Evolutionary conservation across 331 rosid species (phyloP), one percentile per base, ranked within the genome.

Genomic region (Phaseolus coccineus): DNA sequence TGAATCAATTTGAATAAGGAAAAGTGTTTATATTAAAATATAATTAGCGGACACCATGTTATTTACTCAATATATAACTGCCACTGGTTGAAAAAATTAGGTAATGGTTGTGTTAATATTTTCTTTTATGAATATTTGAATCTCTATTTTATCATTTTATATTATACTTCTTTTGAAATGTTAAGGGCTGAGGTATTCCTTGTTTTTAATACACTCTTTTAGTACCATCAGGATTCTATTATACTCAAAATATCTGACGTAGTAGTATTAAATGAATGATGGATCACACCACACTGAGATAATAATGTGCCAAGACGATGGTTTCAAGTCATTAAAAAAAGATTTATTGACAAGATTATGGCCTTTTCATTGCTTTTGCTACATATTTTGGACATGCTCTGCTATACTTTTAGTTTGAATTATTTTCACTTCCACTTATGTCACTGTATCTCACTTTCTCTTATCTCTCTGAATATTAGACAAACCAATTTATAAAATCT

Each of bases 251-350:
- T 16, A 70, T 71, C 57, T 25, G 22, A 51, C 58, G 24, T 33
- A 24, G 27, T 65, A 35, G 76, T 76, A 52, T 61, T 30, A 74
- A 53, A 50, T 39, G 35, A 70, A 70, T 57, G 72, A 53, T 67
- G 53, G 57, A 79, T 40, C 65, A 62, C 48, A 70, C 50, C 50
- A 62, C 61, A 53, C 12, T 44, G 5, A 74, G 48, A 46, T 56
- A 13, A 52, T 50, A 15, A 68, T 79, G 58, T 69, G 57, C 37
- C 57, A 74, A 59, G 71, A 69, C 16, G 5, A 73, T 57, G 48
- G 47, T 65, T 76, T 56, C 8, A 10, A 50, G n/a, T 37, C 44
- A 59, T 37, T 37, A 37, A 6, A 37, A 37, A 37, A 37, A 37
- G 1, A 59, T 9, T 37, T 44, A 68, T 77, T 64, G 51, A 66